Conservation (phyloP, 345 rosid genomes). For the Euphorbia pulcherrima region DNA sequence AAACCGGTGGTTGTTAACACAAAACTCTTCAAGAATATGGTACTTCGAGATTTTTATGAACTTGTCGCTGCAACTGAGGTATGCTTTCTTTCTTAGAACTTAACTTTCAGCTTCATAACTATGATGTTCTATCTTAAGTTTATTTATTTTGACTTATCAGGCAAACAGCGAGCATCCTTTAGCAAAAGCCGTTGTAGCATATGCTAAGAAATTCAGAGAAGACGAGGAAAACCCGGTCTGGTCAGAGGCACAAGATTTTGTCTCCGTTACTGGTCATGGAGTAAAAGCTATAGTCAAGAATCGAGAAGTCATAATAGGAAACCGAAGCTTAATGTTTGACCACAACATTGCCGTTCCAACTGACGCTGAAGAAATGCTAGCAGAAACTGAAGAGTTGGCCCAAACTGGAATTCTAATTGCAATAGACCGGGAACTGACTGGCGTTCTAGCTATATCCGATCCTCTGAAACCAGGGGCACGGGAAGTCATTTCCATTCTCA, state of each 20-base stretch:
- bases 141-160: constrained; percentile 22
- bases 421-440: constrained; percentile 51
- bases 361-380: constrained; percentile 66
- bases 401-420: constrained; percentile 81
- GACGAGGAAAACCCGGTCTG: constrained; percentile 72
- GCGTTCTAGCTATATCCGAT: constrained; percentile 77
- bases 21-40: constrained; percentile 63
- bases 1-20: constrained; percentile 83
- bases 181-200: constrained; percentile 80
- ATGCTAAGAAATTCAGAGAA: constrained; percentile 69
- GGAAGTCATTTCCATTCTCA: constrained; percentile 71
- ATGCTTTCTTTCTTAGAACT: constrained; percentile 11
- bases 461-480: constrained; percentile 67
- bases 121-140: neutral
- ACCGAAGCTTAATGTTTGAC: constrained; percentile 62
- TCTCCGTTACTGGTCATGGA: constrained; percentile 80
- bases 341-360: constrained; percentile 39
- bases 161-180: constrained; percentile 90
- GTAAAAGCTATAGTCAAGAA: constrained; percentile 64
- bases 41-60: constrained; percentile 68
- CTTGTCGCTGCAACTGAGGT: constrained; percentile 87
- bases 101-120: neutral
- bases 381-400: constrained; percentile 70
- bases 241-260: constrained; percentile 75
- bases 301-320: constrained; percentile 69